Evolutionary conservation across 1,284 basidiomycete species (phyloP), one percentile per base, ranked within the genome.

Genomic region (Violaceomyces palustris): DNA sequence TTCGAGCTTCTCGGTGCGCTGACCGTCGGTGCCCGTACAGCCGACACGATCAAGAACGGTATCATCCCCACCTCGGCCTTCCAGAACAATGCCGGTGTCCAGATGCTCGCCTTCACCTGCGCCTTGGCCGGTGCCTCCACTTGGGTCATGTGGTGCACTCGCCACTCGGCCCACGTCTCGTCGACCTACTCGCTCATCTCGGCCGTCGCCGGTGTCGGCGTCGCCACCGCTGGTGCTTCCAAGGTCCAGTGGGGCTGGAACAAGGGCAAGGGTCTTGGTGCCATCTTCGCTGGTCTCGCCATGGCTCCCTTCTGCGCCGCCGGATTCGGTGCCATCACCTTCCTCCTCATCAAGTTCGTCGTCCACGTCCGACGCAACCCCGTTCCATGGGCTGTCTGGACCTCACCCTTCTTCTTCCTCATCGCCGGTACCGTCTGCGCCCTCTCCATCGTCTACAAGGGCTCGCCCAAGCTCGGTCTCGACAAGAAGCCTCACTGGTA

Each of bases 181-280:
- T 57, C 57, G 6, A 64, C 61, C 12, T 54, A 64, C 34, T 54
- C 57, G 6, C 45, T 58, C 9, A 44, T 64, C 26, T 52, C 53
- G 3, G 39, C 50, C 2, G 39, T 61, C 25, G 49, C 48, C 24
- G 61, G 61, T 18, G 53, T 61, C 6, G 61, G 61, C 12, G 39
- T 64, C 11, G 61, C 61, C 10, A 44, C 43, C 18, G 39, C 21
- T 17, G 50, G 58, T 22, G 4, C 15, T 15, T 46, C 27, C 2
- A 39, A 25, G 8, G 50, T 61, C 37, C 41, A 51, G 37, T 59
- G 60, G 56, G 52, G 49, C 7, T 58, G 55, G 59, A 44, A 55
- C 35, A 63, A 55, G 29, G 75, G 74, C 25, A 76, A 75, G 56
- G 51, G 51, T 8, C 47, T 62, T 4, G 28, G 45, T 3, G 50